These are phyloP conservation scores for Fusarium udum DNA, from an alignment of 2,329 filamentous ascomycete genomes.

Conservation along the genomic window DNA sequence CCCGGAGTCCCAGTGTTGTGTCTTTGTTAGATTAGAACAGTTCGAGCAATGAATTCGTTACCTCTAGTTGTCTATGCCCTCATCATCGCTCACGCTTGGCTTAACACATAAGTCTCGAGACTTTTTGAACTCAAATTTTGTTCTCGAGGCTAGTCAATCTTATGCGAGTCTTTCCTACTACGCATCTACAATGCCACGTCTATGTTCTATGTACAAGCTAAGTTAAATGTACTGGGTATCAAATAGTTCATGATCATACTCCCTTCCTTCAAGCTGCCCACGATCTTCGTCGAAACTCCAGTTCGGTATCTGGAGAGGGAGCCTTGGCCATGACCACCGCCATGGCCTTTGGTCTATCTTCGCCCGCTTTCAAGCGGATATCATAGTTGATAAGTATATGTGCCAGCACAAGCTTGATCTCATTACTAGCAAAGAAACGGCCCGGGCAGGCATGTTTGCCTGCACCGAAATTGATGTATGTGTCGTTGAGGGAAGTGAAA, in stretches of 20 bases:
- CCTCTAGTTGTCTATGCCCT: not conserved
- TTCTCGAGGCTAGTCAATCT: not conserved
- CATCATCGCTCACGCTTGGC: not conserved
- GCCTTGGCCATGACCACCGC: conserved; percentile 54
- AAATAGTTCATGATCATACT: not conserved
- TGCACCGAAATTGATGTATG: conserved; percentile 58
- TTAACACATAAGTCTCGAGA: not conserved
- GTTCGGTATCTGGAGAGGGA: conserved; percentile 51
- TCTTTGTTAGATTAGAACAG: conserved; percentile 36
- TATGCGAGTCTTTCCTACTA: not conserved
- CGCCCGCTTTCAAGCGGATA: conserved; percentile 51
- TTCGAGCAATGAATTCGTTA: conserved; percentile 39
- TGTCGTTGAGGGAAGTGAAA: conserved; percentile 54
- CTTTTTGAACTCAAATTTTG: not conserved
- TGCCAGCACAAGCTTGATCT: conserved; percentile 56
- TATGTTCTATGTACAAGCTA: conserved; percentile 23
- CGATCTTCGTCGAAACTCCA: conserved; percentile 52
- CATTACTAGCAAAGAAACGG: conserved; percentile 58
- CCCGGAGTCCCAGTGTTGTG: conserved; percentile 38
- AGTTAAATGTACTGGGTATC: conserved; percentile 28
- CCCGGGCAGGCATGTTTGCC: conserved; percentile 60
- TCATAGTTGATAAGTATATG: conserved; percentile 56
- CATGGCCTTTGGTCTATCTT: conserved; percentile 51
- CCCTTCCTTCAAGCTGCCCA: conserved; percentile 26
- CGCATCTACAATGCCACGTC: not conserved